Base-by-base conservation (phyloP, 2,329 filamentous ascomycete species). In the Thielaviopsis ethacetica region DNA sequence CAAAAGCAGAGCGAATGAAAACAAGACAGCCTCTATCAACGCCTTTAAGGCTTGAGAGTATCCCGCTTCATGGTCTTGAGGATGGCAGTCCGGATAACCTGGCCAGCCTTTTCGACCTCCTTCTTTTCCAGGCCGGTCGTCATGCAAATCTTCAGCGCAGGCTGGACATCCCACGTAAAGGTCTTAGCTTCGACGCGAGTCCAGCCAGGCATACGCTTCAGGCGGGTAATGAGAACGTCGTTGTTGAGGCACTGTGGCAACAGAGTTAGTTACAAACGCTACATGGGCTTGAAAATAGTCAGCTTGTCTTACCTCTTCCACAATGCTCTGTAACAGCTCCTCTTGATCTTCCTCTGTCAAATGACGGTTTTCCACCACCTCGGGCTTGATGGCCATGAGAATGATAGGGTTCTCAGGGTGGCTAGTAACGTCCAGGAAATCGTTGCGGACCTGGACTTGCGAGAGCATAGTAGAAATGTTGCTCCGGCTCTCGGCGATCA, bases 101-200 rank as follows among this genome's bases (percentile, higher is more conserved):
- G 83, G 15, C 91, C 93, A 0, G 93, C 89, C 75, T 94, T 95
- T 73, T 98, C 94, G 58, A 91, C 86, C 70, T 98, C 93, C 74
- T 95, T 96, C 76, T 87, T 94, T 24, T 87, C 86, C 62, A 98
- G 74, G 1, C 87, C 93, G 5, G 82, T 87, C 0, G 91, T 95
- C 58, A 96, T 77, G 68, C 91, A 97, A 13, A 97, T 81, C 73
- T 97, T 96, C 62, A 98, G 77, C 0, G 89, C 88, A 10, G 93
- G 88, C 65, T 81, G 78, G n/a, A 84, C 76, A 62, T 81, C 79
- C 75, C 85, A 88, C 41, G 77, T 78, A 51, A 81, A 77, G 61
- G 91, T 86, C 67, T 85, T 85, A 15, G 82, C 78, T 54, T 81
- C 81, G 52, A 84, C 80, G 44, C 81, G 73, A 55, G 75, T 72